Conservation (phyloP, 495 filamentous ascomycete species). For the Xylaria scruposa region DNA sequence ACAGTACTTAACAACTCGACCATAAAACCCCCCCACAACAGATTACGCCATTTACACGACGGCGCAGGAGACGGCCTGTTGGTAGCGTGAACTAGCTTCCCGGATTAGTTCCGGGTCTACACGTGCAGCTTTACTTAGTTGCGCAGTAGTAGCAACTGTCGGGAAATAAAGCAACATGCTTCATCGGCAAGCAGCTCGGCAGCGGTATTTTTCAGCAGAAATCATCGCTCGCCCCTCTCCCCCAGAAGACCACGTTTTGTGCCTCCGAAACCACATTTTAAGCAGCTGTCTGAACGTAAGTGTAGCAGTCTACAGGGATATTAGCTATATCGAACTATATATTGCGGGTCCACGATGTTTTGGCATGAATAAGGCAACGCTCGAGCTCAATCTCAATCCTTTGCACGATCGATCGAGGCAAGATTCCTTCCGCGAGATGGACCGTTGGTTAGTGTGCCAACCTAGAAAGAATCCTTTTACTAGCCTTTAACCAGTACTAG, state of each 20-base stretch:
- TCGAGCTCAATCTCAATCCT: too few relatives aligned
- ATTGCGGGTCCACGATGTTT: too few relatives aligned
- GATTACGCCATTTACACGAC: slow-evolving; percentile 15
- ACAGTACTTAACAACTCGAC: not conserved
- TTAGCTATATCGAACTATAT: too few relatives aligned
- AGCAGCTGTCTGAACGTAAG: too few relatives aligned
- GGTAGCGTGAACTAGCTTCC: not conserved
- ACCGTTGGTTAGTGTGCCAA: too few relatives aligned
- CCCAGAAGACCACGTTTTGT: not conserved
- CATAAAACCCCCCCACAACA: not conserved
- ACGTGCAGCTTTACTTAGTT: not conserved
- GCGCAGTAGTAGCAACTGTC: not conserved
- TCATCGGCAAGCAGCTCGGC: not conserved
- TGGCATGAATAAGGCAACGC: too few relatives aligned
- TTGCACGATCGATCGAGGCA: too few relatives aligned
- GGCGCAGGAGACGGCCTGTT: not conserved
- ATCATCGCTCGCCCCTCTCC: too few relatives aligned
- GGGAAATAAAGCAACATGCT: not conserved
- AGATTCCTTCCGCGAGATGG: too few relatives aligned
- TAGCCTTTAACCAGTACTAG: too few relatives aligned
- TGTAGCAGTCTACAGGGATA: too few relatives aligned
- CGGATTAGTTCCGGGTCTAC: not conserved
- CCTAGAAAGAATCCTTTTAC: too few relatives aligned
- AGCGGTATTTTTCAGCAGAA: not conserved
- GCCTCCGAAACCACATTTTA: not conserved